These are phyloP conservation scores for Tetragonia tetragonoides DNA, from an alignment of 148 eudicot species.

Conservation along the genomic window DNA sequence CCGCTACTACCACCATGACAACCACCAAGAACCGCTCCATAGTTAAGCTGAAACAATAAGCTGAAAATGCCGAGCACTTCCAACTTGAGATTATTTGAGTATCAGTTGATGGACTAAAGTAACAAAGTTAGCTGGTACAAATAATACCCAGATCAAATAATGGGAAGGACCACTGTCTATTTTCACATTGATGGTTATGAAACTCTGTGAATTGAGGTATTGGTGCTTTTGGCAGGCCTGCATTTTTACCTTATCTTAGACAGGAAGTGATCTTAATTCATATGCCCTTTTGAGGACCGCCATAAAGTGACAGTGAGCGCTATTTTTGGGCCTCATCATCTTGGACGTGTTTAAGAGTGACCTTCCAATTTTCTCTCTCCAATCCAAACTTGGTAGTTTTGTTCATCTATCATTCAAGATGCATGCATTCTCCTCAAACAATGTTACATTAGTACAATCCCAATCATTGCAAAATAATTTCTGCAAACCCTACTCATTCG, in stretches of 20 bases:
- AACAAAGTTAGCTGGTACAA: background rate
- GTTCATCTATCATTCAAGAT: constrained; percentile 26
- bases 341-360: constrained; percentile 15
- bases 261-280: no score
- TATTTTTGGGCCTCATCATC: constrained; percentile 14
- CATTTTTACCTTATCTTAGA: no score
- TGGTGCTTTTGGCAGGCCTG: no score
- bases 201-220: no score
- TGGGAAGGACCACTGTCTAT: constrained; percentile 1
- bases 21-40: constrained; percentile 18
- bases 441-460: background rate
- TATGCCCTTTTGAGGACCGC: no score
- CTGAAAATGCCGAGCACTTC: background rate
- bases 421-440: constrained; percentile 22
- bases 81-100: background rate
- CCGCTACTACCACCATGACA: constrained; percentile 19
- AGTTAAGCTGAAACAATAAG: background rate
- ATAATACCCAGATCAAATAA: no score
- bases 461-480: background rate
- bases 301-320: background rate
- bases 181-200: background rate
- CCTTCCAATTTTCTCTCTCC: constrained; percentile 10
- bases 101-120: no score
- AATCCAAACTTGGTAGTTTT: constrained; percentile 8
- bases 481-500: background rate